Percentiles rank a stretch among this genome's conserved stretches.
phyloP scores from a whole-genome alignment of 2,329 filamentous ascomycete genomes.

The Boeremia exigua region DNA sequence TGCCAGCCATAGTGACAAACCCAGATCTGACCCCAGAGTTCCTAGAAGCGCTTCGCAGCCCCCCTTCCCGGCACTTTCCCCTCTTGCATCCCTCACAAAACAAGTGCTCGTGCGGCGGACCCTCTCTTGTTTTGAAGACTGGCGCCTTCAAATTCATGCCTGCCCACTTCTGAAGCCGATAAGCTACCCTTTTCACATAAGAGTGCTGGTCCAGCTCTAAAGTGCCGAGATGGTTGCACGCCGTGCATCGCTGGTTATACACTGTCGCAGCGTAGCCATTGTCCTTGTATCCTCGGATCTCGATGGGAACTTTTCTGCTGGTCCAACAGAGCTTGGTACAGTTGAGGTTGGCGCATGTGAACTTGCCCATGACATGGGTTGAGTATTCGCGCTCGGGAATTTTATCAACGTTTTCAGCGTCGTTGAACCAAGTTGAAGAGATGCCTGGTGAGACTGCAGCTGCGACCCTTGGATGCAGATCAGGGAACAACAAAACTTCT shows the following conservation, averaged over 20 bases:
- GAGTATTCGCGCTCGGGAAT: neutral
- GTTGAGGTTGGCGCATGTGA: neutral
- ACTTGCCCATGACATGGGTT: neutral
- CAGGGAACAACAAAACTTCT: no score
- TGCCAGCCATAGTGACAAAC: no score
- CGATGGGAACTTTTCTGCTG: neutral
- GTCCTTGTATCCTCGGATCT: neutral
- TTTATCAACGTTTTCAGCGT: neutral
- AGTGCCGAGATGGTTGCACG: slow-evolving; percentile 23
- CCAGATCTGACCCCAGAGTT: no score
- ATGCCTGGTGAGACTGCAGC: neutral
- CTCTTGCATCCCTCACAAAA: slow-evolving; percentile 1
- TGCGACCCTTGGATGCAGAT: neutral
- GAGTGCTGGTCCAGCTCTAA: slow-evolving; percentile 22
- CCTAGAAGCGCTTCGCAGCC: no score
- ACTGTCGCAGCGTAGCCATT: neutral
- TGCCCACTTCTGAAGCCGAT: slow-evolving; percentile 32
- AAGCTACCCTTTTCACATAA: slow-evolving; percentile 30
- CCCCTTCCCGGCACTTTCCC: no score
- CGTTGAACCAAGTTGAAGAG: neutral
- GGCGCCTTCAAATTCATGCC: slow-evolving; percentile 15
- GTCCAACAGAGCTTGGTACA: neutral
- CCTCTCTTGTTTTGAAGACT: neutral
- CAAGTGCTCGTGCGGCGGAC: neutral
- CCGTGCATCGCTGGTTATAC: slow-evolving; percentile 15